Evolutionary conservation across 352 stramenopile species (phyloP), one percentile per base, ranked within the genome.

Genomic region (Pythium biforme): DNA sequence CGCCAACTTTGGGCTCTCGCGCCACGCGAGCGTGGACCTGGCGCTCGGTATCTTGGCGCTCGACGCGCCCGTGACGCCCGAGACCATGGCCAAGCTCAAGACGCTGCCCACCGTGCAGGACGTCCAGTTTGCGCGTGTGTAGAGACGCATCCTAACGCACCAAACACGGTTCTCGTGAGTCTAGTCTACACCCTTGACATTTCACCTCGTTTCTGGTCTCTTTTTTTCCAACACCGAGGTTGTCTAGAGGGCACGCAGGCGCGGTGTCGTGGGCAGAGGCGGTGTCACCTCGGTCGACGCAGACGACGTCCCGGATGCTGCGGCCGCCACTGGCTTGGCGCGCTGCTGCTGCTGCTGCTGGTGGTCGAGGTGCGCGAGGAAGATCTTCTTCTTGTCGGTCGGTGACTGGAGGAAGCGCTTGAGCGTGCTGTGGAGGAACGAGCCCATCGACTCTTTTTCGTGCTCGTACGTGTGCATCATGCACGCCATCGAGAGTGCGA

Each of bases 401-500:
- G 80, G 75, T 6, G 79, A 89, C 58, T 88, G 75, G 56, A 92
- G 53, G 59, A 90, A 92, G n/a, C 83, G 80, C 69, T 85, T 87
- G 74, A 92, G 83, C 9, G 76, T 86, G 45, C 67, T 81, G 62
- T 79, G 77, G 25, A 92, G 40, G 53, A 92, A 87, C 23, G 79
- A 69, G 40, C 72, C 81, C 72, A 92, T 79, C 4, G 80, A 74
- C 62, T 84, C 72, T 34, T 78, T 90, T 59, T 92, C 83, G 47
- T 86, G 75, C 83, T 94, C 83, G 55, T 92, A 94, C 59, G 73
- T 90, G 68, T 87, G 89, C 86, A 93, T 93, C 68, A 94, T 86
- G 46, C 85, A 70, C 10, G 78, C 73, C 83, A 93, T 94, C 10
- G 83, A 94, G 14, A 70, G 70, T 25, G 83, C 82, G 55, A 93